Evolutionary conservation across 2,329 filamentous ascomycete species (phyloP), one percentile per base, ranked within the genome.

Genomic region (Pestalotiopsis fici): DNA sequence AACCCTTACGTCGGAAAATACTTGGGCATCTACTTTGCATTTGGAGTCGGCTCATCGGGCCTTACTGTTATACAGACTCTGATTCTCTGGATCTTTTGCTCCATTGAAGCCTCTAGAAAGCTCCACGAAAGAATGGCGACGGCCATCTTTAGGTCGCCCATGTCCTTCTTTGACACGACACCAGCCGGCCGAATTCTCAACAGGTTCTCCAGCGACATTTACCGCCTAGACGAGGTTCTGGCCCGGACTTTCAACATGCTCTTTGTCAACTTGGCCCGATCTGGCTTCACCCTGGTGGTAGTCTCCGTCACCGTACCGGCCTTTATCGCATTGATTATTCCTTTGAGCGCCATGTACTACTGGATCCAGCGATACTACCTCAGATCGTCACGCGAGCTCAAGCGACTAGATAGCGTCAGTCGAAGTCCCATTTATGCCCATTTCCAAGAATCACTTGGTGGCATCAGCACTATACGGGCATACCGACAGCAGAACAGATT

Each of bases 21-120:
- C 77, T 93, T 99, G 76, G 94, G 95, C 67, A 89, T 99, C 71
- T 99, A 99, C 82, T 96, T 99, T 80, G 94, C 92, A 18, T 93
- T 99, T 80, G 97, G 96, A 60, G 88, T 99, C 64, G 95, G 95
- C 37, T 91, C 93, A 28, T 92, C 96, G 54, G 86, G 88, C 56
- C 85, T 99, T 70, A 95, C 97, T 3, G 94, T 98, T 55, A 77
- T 97, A 35, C 96, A 98, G 81, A 98, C 95, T 5, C 83, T 99
- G 73, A 94, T 99, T 71, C 85, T 99, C 31, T 99, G 96, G 96
- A 98, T 99, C 72, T 98, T 99, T 83, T 99, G 97, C 82, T 98
- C 96, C 4, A 99, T 99, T 70, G 96, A 99, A 90, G 96, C 96
- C 63, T 98, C 95, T 23, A 90, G 96, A 70, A 99, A 98, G 82